Conservation (phyloP, 768 basidiomycete genomes). For the Sarcodon aspratus region DNA sequence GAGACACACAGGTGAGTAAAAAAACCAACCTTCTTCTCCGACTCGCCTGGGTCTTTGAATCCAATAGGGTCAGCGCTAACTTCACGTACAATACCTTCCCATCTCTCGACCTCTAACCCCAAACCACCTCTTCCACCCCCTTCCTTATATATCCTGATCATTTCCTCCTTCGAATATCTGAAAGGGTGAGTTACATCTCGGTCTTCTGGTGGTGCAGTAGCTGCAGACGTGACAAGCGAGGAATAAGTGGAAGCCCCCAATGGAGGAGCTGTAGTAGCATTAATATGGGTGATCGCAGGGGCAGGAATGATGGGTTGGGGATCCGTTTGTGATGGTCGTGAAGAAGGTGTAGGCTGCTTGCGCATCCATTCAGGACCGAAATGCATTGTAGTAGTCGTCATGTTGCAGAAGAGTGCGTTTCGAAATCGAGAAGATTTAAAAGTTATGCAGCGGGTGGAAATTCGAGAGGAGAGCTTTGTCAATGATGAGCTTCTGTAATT, state of each 20-base stretch:
- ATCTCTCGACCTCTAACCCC: slow-evolving; percentile 78
- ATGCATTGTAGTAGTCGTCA: slow-evolving; percentile 65
- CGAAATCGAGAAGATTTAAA: background rate
- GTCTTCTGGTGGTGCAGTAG: slow-evolving; percentile 37
- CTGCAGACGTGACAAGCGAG: slow-evolving; percentile 49
- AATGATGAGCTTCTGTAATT: too few species aligned
- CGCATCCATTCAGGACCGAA: slow-evolving; percentile 95
- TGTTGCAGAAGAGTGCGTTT: slow-evolving; percentile 17
- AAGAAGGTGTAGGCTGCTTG: slow-evolving; percentile 46
- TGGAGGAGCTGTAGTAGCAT: slow-evolving; percentile 17
- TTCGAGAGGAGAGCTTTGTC: too few species aligned
- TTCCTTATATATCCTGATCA: slow-evolving; percentile 76
- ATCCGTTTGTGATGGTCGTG: slow-evolving; percentile 28
- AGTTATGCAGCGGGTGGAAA: too few species aligned
- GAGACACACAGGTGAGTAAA: slow-evolving; percentile 2
- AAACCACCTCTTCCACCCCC: slow-evolving; percentile 63
- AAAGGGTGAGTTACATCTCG: slow-evolving; percentile 68
- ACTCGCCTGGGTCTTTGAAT: slow-evolving; percentile 69
- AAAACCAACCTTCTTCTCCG: slow-evolving; percentile 72
- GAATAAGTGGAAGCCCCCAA: slow-evolving; percentile 56
- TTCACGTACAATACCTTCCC: slow-evolving; percentile 84
- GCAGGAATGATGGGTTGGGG: slow-evolving; percentile 47
- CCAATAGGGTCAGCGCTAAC: slow-evolving; percentile 59
- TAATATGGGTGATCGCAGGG: slow-evolving; percentile 11
- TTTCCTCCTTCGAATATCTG: slow-evolving; percentile 77